Conservation (phyloP, 495 filamentous ascomycete genomes). For the Hypoxylon fragiforme region DNA sequence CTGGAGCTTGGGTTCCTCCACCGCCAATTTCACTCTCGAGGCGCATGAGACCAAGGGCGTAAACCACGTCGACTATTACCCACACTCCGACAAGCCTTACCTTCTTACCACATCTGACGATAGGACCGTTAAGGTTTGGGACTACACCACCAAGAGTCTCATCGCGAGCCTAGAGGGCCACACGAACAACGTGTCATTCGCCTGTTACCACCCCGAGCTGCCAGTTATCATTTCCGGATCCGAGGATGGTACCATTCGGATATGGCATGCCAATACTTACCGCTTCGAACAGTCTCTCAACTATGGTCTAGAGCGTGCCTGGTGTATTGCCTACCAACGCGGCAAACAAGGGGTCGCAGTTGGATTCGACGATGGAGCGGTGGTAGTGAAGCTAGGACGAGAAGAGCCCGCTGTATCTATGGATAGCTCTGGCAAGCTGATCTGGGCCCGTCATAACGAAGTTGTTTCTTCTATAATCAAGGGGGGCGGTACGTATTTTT, state of each 20-base stretch:
- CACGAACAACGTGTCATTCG: conserved; percentile 98
- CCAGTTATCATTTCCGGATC: conserved; percentile 99
- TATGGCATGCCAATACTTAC: conserved; percentile 92
- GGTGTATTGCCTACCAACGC: conserved; percentile 94
- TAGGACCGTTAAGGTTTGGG: conserved; percentile 94
- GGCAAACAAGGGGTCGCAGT: conserved; percentile 92
- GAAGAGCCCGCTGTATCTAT: conserved; percentile 98
- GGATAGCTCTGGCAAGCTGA: conserved; percentile 92
- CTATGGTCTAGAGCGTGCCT: conserved; percentile 93
- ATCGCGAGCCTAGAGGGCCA: conserved; percentile 97
- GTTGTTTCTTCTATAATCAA: conserved; percentile 95
- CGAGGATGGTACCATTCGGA: conserved; percentile 94
- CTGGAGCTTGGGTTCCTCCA: conserved; percentile 89
- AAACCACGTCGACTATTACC: conserved; percentile 97
- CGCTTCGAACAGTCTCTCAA: conserved; percentile 92
- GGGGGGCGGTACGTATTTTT: conserved; percentile 61
- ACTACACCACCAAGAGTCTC: conserved; percentile 96
- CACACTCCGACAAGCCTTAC: conserved; percentile 94
- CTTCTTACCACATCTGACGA: conserved; percentile 96
- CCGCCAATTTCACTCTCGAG: conserved; percentile 93
- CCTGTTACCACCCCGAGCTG: conserved; percentile 95
- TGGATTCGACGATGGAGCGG: conserved; percentile 96
- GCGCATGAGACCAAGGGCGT: conserved; percentile 98
- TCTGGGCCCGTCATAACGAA: conserved; percentile 93
- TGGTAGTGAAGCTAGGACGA: conserved; percentile 95